These are phyloP conservation scores for slime mould (Dictyostelium discoideum) DNA, from an alignment of 78 protist species.

Conservation along the genomic window dicty_2.7 NC_007091.3:2537501-2538000, in stretches of 20 bases:
- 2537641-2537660: slow-evolving; percentile 97
- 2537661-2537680: slow-evolving; percentile 98
- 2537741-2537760: slow-evolving; percentile 97
- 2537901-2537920: slow-evolving; percentile 93
- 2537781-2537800: slow-evolving; percentile 94
- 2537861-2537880: slow-evolving; percentile 98
- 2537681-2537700: slow-evolving; percentile 99
- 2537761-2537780: slow-evolving; percentile 91
- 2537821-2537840: slow-evolving; percentile 94
- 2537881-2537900: slow-evolving; percentile 96
- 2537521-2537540: neutral
- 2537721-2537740: slow-evolving; percentile 93
- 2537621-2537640: slow-evolving; percentile 99
- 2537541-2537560: neutral
- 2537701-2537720: slow-evolving; percentile 99
- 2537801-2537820: slow-evolving; percentile 95
- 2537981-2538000: slow-evolving; percentile 94
- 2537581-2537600: slow-evolving; percentile 75
- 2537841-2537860: slow-evolving; percentile 95
- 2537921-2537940: slow-evolving; percentile 95
- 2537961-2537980: slow-evolving; percentile 95
- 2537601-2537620: slow-evolving; percentile 98
- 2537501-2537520: neutral
- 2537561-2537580: neutral
- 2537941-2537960: slow-evolving; percentile 98